Evolutionary conservation across 2,329 filamentous ascomycete species (phyloP).

Genomic region (Pseudogymnoascus sp.): DNA sequence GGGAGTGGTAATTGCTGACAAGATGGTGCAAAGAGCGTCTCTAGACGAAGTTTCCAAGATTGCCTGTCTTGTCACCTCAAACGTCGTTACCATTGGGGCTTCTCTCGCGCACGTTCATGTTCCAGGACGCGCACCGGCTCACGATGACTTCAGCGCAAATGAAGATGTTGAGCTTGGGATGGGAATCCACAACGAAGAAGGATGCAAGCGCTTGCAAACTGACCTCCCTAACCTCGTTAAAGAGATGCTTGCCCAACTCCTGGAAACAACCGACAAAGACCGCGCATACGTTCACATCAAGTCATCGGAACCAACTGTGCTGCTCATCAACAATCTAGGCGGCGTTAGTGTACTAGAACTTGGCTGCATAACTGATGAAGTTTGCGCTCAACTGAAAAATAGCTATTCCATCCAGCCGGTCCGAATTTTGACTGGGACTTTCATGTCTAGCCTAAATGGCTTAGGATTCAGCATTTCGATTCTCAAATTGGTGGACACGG

Average conservation of each 20-base stretch:
- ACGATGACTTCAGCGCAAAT: conserved; percentile 33
- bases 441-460: conserved; percentile 44
- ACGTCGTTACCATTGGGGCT: conserved; percentile 41
- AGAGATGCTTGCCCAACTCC: conserved; percentile 36
- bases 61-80: conserved; percentile 20
- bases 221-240: not conserved
- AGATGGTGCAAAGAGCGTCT: not conserved
- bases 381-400: conserved; percentile 28
- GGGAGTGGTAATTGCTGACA: too few species aligned
- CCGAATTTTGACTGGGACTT: conserved; percentile 37
- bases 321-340: conserved; percentile 18
- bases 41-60: conserved; percentile 21
- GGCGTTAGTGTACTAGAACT: conserved; percentile 32
- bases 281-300: conserved; percentile 9
- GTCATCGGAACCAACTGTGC: conserved; percentile 17
- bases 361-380: conserved; percentile 36
- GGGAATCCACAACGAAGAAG: conserved; percentile 45
- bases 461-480: conserved; percentile 47
- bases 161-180: conserved; percentile 36
- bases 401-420: conserved; percentile 24
- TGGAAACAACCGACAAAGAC: conserved; percentile 18
- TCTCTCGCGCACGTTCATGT: conserved; percentile 44
- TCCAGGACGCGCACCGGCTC: conserved; percentile 30
- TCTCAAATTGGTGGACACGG: conserved; percentile 36
- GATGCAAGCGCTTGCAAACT: conserved; percentile 19